Base-by-base conservation (phyloP, 139 green algal species). In the Picochlorum costavermella region DNA sequence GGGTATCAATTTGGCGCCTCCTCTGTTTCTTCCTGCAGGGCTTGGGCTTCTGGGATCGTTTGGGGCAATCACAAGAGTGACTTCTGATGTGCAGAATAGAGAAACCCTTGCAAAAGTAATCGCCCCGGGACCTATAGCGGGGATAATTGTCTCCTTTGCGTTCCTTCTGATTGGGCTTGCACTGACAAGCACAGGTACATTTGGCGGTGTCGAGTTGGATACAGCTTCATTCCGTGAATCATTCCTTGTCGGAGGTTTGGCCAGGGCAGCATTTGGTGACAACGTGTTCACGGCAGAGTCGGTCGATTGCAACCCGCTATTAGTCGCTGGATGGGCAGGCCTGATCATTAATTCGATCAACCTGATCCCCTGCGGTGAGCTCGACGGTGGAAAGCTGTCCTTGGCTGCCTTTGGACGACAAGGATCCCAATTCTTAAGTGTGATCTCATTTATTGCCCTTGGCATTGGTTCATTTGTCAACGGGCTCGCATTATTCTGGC, bases 21-120 rank as follows among this genome's bases (percentile, higher is more conserved):
- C 89, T 9, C 80, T 92, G 55, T 81, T 92, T 36, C 66, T 96
- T 8, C 89, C 89, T 16, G 79, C 82, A 14, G 78, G 80, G 3
- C 74, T 90, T 60, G 78, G 83, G 16, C 75, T 89, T 48, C 56
- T 91, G 30, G 86, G 88, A 37, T 81, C 63, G 60, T 93, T 96
- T 72, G 89, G 89, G 13, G 78, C 75, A 53, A 87, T 96, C 63
- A 96, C 85, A 0, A 73, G 86, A 45, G 78, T 96, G 61, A 73
- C 68, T 28, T 68, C 66, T 36, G 50, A 60, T 14, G 56, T 83
- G 25, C 71, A 63, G 20, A 62, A 78, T 72, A 70, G 83, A 2
- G 53, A 64, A 10, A 63, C 74, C n/a, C 78, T 86, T 57, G 50
- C 75, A 16, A 56, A 73, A 4, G 56, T 88, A 11, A 60, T 80